phyloP scores from a whole-genome alignment of 331 rosid species.

The Pyrus hybrid region DNA sequence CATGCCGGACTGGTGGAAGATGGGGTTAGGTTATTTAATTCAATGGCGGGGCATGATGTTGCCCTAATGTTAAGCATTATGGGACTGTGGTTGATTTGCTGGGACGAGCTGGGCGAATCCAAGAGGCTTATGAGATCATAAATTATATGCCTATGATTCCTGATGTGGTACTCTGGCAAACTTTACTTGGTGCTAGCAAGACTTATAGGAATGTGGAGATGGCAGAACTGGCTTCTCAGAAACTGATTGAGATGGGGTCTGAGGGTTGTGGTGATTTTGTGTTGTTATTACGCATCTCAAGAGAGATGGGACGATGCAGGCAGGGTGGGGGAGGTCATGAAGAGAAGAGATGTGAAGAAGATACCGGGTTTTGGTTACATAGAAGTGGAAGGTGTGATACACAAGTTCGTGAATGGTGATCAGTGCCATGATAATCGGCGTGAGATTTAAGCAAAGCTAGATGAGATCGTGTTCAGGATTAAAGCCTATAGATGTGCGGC shows the following conservation, averaged over 20 bases:
- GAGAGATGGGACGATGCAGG: constrained; percentile 80
- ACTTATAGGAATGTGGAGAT: constrained; percentile 70
- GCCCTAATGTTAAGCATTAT: constrained; percentile 62
- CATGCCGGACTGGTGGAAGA: constrained; percentile 82
- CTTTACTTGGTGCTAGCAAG: constrained; percentile 86
- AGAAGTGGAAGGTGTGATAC: constrained; percentile 54
- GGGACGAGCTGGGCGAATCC: constrained; percentile 78
- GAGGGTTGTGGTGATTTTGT: constrained; percentile 75
- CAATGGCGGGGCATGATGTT: constrained; percentile 35
- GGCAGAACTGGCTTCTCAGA: constrained; percentile 68
- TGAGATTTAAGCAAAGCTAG: constrained; percentile 72
- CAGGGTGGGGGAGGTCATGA: constrained; percentile 73
- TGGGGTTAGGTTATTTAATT: constrained; percentile 58
- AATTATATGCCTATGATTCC: constrained; percentile 56
- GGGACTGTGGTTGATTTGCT: constrained; percentile 74
- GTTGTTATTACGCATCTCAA: constrained; percentile 64
- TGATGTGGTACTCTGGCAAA: constrained; percentile 80
- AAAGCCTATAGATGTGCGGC: constrained; percentile 52
- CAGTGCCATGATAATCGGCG: constrained; percentile 42
- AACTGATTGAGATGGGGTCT: constrained; percentile 78
- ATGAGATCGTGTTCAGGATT: constrained; percentile 62
- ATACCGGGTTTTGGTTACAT: constrained; percentile 75
- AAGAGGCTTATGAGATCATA: constrained; percentile 61
- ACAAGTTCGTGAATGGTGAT: constrained; percentile 69
- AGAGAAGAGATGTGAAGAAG: constrained; percentile 63